Base-by-base conservation (phyloP, 2,329 filamentous ascomycete genomes). In the Cryphonectria nitschkei region DNA sequence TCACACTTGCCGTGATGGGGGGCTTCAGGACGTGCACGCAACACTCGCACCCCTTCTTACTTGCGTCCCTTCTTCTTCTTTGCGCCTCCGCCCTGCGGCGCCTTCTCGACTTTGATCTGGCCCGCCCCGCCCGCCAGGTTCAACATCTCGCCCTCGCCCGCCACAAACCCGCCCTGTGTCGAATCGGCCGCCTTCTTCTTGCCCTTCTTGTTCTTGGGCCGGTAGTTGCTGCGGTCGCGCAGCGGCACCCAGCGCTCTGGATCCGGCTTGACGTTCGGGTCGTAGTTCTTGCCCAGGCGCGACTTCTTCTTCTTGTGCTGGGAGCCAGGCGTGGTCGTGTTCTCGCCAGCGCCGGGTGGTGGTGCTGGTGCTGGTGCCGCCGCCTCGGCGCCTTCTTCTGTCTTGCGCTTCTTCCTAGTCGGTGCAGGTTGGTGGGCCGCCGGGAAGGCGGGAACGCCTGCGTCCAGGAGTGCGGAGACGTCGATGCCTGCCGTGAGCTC, bases 191-290 rank as follows among this genome's bases (percentile, higher is more conserved):
- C 90, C 82, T 92, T 92, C 86, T 94, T 92, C 86, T 94, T 95
- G 69, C 93, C 93, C 86, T 97, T 97, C 84, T 92, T 94, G 7
- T 94, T 94, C 84, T 96, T 97, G 9, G 95, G 94, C 64, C 92
- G 86, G 81, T 97, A 99, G 56, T 90, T 93, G 76, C 93, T 96
- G 70, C 96, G 88, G 79, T 99, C 96, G 67, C 92, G 90, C 77
- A 98, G 85, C 16, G 96, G 95, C 72, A 99, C 82, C 96, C 96
- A 99, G 73, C 96, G 87, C 82, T 99, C 96, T 0, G 94, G 91
- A 80, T 99, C 96, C 46, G 93, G 88, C 74, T 90, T 90, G 84
- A 94, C 97, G 75, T 87, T 89, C 67, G 93, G 88, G 71, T 94
- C 93, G 77, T 89, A 93, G 76, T 90, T 87, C 81, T 93, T 93